These are phyloP conservation scores for Clausena lansium DNA, from an alignment of 345 rosid species.

Conservation along the genomic window DNA sequence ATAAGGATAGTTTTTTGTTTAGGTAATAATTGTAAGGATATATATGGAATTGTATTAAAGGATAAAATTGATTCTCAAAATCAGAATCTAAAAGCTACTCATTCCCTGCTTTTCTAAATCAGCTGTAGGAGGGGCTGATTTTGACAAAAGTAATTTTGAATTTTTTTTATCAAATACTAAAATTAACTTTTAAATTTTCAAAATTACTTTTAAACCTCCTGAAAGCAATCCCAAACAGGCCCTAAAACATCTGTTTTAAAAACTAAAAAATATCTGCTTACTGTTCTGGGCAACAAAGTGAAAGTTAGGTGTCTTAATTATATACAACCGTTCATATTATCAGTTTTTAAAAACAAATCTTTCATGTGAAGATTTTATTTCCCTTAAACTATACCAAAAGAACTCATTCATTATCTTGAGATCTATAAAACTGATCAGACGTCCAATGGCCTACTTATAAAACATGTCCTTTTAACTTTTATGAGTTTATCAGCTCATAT, in stretches of 20 bases:
- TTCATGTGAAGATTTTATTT: conserved; percentile 20
- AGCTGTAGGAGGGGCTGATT: no score
- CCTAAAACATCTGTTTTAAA: conserved; percentile 2
- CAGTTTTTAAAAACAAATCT: conserved; percentile 32
- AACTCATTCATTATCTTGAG: neutral
- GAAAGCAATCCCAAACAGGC: no score
- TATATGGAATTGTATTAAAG: no score
- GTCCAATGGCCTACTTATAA: conserved; percentile 25
- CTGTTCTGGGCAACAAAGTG: conserved; percentile 18
- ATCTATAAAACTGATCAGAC: neutral
- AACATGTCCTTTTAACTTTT: conserved; percentile 5
- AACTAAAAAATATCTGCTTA: conserved; percentile 4
- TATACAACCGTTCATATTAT: conserved; percentile 28
- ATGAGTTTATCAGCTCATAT: neutral
- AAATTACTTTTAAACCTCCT: no score
- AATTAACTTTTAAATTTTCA: no score
- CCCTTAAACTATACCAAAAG: neutral
- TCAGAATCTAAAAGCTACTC: no score
- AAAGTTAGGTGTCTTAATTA: conserved; percentile 28
- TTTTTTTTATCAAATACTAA: no score
- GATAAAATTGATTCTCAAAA: no score
- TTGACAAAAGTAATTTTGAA: no score
- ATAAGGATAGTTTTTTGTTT: no score
- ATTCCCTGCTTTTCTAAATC: no score
- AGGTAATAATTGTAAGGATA: no score